phyloP scores from a whole-genome alignment of 148 eudicot genomes.

The Nepenthes gracilis region DNA sequence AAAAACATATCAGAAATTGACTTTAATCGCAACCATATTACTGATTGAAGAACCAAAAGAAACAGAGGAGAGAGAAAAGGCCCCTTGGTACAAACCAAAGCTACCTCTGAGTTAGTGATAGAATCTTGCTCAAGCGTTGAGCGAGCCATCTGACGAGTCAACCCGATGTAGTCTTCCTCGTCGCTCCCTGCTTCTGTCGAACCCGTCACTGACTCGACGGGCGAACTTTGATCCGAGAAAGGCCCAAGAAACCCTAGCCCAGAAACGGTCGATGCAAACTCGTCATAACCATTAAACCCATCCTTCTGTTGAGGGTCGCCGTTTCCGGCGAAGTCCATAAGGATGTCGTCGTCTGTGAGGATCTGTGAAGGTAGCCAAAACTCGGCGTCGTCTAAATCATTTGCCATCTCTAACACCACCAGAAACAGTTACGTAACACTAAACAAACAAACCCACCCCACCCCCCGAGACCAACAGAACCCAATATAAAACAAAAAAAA shows the following conservation, averaged over 20 bases:
- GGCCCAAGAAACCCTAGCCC: constrained; percentile 11
- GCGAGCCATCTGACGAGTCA: constrained; percentile 26
- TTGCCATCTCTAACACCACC: constrained; percentile 20
- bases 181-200: constrained; percentile 55
- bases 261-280: neutral
- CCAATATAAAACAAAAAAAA: no score
- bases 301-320: neutral
- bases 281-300: neutral
- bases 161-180: constrained; percentile 33
- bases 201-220: constrained; percentile 28
- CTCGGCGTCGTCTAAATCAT: constrained; percentile 42
- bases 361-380: constrained; percentile 67
- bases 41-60: neutral
- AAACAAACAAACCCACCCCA: no score
- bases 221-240: constrained; percentile 31
- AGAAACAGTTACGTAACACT: no score
- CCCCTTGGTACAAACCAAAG: neutral
- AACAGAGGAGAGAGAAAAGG: neutral
- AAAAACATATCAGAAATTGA: neutral
- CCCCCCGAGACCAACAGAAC: no score
- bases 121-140: constrained; percentile 12
- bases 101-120: constrained; percentile 19
- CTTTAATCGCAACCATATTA: neutral
- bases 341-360: constrained; percentile 59
- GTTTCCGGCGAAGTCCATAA: constrained; percentile 25